These are phyloP conservation scores for Grifola frondosa DNA, from an alignment of 1,284 basidiomycete species.

Conservation along the genomic window DNA sequence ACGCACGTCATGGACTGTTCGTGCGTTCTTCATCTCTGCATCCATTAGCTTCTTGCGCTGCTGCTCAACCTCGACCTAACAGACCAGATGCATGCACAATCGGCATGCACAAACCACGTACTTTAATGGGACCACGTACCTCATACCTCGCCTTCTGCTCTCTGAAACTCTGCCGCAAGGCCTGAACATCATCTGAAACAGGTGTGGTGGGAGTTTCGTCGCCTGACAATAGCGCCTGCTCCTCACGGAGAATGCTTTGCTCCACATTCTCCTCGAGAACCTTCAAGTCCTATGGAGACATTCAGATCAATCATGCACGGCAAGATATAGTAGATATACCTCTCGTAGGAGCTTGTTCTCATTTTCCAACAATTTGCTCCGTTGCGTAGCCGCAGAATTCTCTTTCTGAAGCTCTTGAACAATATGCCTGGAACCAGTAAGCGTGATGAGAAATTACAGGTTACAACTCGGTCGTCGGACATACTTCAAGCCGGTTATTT, in stretches of 20 bases:
- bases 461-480: conserved; percentile 15
- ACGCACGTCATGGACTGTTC: conserved; percentile 70
- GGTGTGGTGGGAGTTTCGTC: conserved; percentile 24
- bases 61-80: conserved; percentile 65
- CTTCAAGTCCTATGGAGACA: conserved; percentile 55
- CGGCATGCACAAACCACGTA: background rate
- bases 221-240: conserved; percentile 40
- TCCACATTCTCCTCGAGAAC: conserved; percentile 77
- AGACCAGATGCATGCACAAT: background rate
- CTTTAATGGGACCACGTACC: conserved; percentile 34
- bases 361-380: conserved; percentile 69
- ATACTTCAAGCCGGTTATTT: conserved; percentile 78
- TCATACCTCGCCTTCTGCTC: conserved; percentile 58
- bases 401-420: conserved; percentile 87
- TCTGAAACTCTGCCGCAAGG: conserved; percentile 42
- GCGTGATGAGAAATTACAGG: conserved; percentile 6
- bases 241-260: conserved; percentile 54
- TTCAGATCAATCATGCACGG: background rate
- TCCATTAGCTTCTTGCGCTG: conserved; percentile 68
- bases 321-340: conserved; percentile 35
- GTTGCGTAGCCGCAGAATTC: conserved; percentile 60
- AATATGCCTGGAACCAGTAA: conserved; percentile 62
- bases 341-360: conserved; percentile 80
- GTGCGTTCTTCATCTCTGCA: conserved; percentile 69
- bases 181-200: conserved; percentile 33